Conservation (phyloP, 768 basidiomycete species). For the Agrocybe praecox region DNA sequence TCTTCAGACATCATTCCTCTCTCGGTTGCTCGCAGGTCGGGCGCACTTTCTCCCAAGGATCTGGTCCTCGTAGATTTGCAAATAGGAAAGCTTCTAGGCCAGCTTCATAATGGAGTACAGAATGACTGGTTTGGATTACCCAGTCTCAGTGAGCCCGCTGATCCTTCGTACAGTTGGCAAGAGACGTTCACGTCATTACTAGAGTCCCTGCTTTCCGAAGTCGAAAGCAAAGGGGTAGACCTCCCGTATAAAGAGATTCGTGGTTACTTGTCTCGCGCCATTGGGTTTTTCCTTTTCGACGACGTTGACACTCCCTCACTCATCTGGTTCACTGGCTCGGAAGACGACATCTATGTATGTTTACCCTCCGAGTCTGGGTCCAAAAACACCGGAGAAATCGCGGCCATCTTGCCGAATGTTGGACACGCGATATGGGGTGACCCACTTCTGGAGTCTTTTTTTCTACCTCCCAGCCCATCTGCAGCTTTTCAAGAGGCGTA, state of each 20-base stretch:
- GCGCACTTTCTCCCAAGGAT: constrained; percentile 38
- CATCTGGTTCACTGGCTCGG: constrained; percentile 62
- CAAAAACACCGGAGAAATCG: constrained; percentile 25
- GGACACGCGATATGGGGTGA: constrained; percentile 74
- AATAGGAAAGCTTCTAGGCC: constrained; percentile 60
- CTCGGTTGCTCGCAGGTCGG: constrained; percentile 36
- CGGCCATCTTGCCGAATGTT: constrained; percentile 51
- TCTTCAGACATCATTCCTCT: constrained; percentile 38
- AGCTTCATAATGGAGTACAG: constrained; percentile 66
- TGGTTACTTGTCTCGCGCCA: constrained; percentile 62
- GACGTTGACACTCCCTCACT: constrained; percentile 74
- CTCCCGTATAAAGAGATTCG: constrained; percentile 49
- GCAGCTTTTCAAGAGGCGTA: constrained; percentile 67
- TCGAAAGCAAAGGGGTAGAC: constrained; percentile 24
- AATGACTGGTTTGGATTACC: constrained; percentile 78
- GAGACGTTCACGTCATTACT: constrained; percentile 66
- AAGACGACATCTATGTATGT: constrained; percentile 59
- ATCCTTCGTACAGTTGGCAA: constrained; percentile 70
- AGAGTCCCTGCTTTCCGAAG: constrained; percentile 54
- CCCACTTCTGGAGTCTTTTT: constrained; percentile 70
- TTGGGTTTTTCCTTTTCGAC: constrained; percentile 75
- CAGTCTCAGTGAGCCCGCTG: constrained; percentile 24
- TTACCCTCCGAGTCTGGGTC: constrained; percentile 17
- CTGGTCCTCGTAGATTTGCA: constrained; percentile 55
- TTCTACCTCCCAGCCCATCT: constrained; percentile 49